Conservation (phyloP, 495 filamentous ascomycete species). For the Neurospora sublineolata region DNA sequence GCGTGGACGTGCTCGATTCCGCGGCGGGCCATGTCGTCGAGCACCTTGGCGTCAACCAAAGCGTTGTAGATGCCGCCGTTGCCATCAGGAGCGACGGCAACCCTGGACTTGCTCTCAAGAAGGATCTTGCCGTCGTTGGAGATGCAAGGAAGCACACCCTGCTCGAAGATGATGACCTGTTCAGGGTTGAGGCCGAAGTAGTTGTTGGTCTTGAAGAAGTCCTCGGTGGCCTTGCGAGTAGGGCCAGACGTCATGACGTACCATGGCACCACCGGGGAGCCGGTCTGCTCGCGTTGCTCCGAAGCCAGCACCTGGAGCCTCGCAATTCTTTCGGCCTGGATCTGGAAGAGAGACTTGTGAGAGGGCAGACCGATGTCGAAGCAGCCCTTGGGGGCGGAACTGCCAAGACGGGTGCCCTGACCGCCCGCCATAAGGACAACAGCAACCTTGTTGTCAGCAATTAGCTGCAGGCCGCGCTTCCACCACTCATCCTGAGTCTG, state of each 20-base stretch:
- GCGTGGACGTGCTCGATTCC: conserved; percentile 93
- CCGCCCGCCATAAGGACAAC: conserved; percentile 97
- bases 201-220: conserved; percentile 78
- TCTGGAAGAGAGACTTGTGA: conserved; percentile 89
- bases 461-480: conserved; percentile 67
- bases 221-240: conserved; percentile 82
- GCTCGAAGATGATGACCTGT: conserved; percentile 90
- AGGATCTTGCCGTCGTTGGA: conserved; percentile 97
- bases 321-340: conserved; percentile 86
- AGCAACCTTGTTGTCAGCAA: conserved; percentile 79
- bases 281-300: conserved; percentile 37
- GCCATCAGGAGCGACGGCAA: conserved; percentile 95
- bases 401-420: conserved; percentile 89
- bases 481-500: conserved; percentile 80
- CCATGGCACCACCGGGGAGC: conserved; percentile 62
- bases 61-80: conserved; percentile 97
- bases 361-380: conserved; percentile 91
- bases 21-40: conserved; percentile 77
- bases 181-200: conserved; percentile 82
- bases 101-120: conserved; percentile 79
- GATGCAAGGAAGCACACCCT: conserved; percentile 92
- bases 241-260: conserved; percentile 99
- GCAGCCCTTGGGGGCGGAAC: conserved; percentile 91
- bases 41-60: conserved; percentile 66
- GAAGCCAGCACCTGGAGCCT: conserved; percentile 82